Base-by-base conservation (phyloP, 352 stramenopile genomes). In the Pilasporangium apinafurcum region DNA sequence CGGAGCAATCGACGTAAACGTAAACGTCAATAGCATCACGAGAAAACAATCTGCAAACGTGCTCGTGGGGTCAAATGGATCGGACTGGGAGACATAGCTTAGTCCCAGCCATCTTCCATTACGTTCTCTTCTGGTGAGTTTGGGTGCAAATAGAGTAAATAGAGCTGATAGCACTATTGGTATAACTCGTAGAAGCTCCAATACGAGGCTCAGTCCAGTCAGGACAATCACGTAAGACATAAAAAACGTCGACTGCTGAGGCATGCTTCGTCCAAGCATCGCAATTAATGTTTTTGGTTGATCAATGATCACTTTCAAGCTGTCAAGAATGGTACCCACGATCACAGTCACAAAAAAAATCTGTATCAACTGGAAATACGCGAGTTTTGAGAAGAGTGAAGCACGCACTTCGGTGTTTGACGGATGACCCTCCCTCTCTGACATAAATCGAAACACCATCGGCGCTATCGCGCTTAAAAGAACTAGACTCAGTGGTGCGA, bases 321-420 rank as follows among this genome's bases (percentile, higher is more conserved):
- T 88, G 44, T 86, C 75, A 37, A 92, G 48, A 33, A 89, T 77
- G 5, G 78, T 86, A 10, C 80, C 80, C 22, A 86, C 65, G 33
- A 92, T 57, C 22, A 88, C 77, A 1, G 72, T 84, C 22, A 89
- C 80, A 43, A 87, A 86, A 46, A 92, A 92, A 24, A 86, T 88
- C 44, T 92, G 80, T 17, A 88, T 68, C 20, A 89, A 48, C 56
- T 92, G 80, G 39, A 92, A 92, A 40, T 84, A 89, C 29, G 65
- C 74, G 24, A 92, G 57, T 42, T 92, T 92, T 1, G 71, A 75
- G 43, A 92, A 89, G 34, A 86, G 39, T 1, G 74, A 62, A 10
- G 77, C 75, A 1, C 67, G 61, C 28, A 87, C 63, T 24, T 89
- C 70, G 0, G 74, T 80, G 29, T 76, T 74, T 1, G 77, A 89